Evolutionary conservation across 306 rosid species (phyloP).

Genomic region (Astragalus membranaceus): DNA sequence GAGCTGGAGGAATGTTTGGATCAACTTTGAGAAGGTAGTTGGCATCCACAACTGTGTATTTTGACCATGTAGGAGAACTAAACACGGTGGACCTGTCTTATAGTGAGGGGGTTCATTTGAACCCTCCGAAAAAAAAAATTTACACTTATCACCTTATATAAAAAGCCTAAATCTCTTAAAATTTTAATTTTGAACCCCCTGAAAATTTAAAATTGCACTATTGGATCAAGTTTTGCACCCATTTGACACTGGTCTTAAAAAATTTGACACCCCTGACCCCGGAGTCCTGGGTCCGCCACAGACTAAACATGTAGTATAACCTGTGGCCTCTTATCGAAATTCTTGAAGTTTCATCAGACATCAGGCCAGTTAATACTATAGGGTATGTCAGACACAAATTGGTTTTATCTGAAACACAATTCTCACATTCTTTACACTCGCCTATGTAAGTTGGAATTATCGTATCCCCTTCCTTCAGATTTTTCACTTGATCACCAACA

Average conservation of each 20-base stretch:
- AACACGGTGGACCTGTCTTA: too few relatives aligned
- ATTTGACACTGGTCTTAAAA: too few relatives aligned
- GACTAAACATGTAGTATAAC: conserved; percentile 9
- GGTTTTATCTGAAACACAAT: conserved; percentile 24
- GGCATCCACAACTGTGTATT: conserved; percentile 21
- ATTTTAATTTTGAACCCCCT: conserved; percentile 26
- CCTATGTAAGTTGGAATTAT: conserved; percentile 30
- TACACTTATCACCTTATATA: too few relatives aligned
- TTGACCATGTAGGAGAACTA: conserved; percentile 29
- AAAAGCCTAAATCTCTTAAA: too few relatives aligned
- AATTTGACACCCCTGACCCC: too few relatives aligned
- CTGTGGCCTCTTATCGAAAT: conserved; percentile 7
- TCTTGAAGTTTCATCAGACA: conserved; percentile 30
- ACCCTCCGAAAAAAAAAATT: too few relatives aligned
- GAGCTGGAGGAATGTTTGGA: conserved; percentile 20
- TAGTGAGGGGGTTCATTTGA: too few relatives aligned
- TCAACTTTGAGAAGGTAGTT: conserved; percentile 21
- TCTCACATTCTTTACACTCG: conserved; percentile 25
- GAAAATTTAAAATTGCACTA: too few relatives aligned
- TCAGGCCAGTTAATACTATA: conserved; percentile 1
- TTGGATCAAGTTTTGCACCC: too few relatives aligned
- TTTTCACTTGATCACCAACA: conserved; percentile 20
- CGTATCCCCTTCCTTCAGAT: conserved; percentile 19
- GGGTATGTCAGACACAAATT: conserved; percentile 21
- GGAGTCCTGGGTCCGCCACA: too few relatives aligned